Conservation (phyloP, 2,329 filamentous ascomycete species). For the Emergomyces pasteurianus region DNA sequence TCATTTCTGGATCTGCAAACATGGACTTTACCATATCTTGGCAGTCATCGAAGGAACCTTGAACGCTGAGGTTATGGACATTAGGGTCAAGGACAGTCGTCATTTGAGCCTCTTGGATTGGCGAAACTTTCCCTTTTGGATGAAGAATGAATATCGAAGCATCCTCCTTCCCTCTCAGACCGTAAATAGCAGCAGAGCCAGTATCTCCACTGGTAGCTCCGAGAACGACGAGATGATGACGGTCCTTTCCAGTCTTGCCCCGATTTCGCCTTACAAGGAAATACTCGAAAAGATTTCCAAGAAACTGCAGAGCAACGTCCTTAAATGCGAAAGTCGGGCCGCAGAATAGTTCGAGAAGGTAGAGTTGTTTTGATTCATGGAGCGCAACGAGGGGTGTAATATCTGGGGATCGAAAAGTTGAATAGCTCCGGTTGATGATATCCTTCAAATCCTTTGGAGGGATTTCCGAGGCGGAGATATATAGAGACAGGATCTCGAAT, state of each 20-base stretch:
- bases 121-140: conserved; percentile 79
- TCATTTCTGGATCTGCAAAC: conserved; percentile 75
- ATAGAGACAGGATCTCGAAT: conserved; percentile 58
- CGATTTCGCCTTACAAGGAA: conserved; percentile 34
- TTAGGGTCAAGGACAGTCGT: conserved; percentile 83
- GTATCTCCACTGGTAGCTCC: conserved; percentile 80
- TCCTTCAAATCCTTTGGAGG: conserved; percentile 65
- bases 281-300: conserved; percentile 72
- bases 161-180: conserved; percentile 88
- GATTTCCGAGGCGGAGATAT: conserved; percentile 56
- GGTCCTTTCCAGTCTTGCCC: conserved; percentile 38
- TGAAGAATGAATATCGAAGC: conserved; percentile 92
- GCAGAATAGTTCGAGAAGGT: conserved; percentile 90
- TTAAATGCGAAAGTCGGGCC: conserved; percentile 94
- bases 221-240: conserved; percentile 74
- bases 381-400: conserved; percentile 72
- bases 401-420: conserved; percentile 70
- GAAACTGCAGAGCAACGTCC: conserved; percentile 82
- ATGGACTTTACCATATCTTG: conserved; percentile 93
- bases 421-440: conserved; percentile 76
- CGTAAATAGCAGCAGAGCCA: conserved; percentile 91
- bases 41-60: conserved; percentile 87
- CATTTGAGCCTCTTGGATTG: conserved; percentile 95
- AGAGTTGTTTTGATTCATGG: conserved; percentile 57
- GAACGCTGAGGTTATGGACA: conserved; percentile 82